Evolutionary conservation across 2,329 filamentous ascomycete genomes (phyloP).

Genomic region (Exophiala viscosa): DNA sequence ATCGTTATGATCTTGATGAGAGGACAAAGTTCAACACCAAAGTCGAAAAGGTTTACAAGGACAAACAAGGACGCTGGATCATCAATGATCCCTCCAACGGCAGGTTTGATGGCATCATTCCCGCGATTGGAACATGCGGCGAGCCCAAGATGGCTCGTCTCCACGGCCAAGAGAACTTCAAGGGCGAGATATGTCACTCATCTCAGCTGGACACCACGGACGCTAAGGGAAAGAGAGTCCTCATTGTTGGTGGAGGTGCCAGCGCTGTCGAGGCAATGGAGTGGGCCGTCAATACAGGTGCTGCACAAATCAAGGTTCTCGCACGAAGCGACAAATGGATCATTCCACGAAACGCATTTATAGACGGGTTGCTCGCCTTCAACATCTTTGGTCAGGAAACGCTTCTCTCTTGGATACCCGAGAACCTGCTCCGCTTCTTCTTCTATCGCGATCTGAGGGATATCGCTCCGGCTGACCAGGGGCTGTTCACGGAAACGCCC

Average conservation of each 20-base stretch:
- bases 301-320: conserved; percentile 67
- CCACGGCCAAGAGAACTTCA: conserved; percentile 67
- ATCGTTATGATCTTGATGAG: conserved; percentile 66
- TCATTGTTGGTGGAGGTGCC: conserved; percentile 74
- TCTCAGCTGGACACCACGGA: conserved; percentile 69
- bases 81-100: conserved; percentile 69
- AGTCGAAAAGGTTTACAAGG: conserved; percentile 67
- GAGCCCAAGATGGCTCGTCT: conserved; percentile 70
- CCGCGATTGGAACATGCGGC: conserved; percentile 75
- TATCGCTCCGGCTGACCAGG: conserved; percentile 63
- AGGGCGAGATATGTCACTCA: conserved; percentile 70
- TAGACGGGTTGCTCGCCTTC: conserved; percentile 69
- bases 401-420: conserved; percentile 70
- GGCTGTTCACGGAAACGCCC: conserved; percentile 77
- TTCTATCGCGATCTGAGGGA: conserved; percentile 80
- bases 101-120: conserved; percentile 73
- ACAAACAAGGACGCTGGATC: conserved; percentile 68
- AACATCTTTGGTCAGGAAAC: conserved; percentile 80
- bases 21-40: conserved; percentile 69
- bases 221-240: conserved; percentile 69
- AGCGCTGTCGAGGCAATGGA: conserved; percentile 80
- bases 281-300: conserved; percentile 66
- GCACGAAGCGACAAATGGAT: conserved; percentile 83
- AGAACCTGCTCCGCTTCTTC: conserved; percentile 67
- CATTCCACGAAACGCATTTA: conserved; percentile 72